Percentiles rank a stretch among this genome's conserved stretches.
These are phyloP conservation scores for Colletotrichum sp. DNA, from an alignment of 2,329 filamentous ascomycete species.

Conservation along the genomic window DNA sequence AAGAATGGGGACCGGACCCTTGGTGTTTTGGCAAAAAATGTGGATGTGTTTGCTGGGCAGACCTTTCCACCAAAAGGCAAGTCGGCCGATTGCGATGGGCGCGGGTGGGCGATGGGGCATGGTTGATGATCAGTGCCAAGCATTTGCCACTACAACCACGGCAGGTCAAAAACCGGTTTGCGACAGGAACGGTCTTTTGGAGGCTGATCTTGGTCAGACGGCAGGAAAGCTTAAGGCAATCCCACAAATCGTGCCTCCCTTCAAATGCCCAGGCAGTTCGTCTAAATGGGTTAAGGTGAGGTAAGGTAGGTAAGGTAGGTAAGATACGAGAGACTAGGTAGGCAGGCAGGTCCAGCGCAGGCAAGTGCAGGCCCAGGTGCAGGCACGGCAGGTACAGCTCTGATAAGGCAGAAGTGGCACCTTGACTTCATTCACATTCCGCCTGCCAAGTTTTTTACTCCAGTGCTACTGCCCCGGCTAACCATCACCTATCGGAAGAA, in stretches of 20 bases:
- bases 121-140: slow-evolving; percentile 20
- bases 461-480: background rate
- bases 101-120: background rate
- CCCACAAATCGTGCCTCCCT: background rate
- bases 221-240: slow-evolving; percentile 5
- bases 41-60: background rate
- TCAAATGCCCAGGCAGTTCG: background rate
- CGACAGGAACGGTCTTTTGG: slow-evolving; percentile 17
- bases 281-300: background rate
- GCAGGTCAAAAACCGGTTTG: slow-evolving; percentile 18
- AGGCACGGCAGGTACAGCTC: background rate
- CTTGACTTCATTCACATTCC: background rate
- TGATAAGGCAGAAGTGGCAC: background rate
- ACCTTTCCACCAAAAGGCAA: background rate
- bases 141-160: slow-evolving; percentile 12
- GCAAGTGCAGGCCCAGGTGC: background rate
- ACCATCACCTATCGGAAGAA: background rate
- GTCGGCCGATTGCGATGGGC: background rate
- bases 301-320: background rate
- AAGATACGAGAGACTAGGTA: background rate
- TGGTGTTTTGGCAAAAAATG: background rate
- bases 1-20: slow-evolving; percentile 2
- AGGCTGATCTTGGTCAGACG: slow-evolving; percentile 16
- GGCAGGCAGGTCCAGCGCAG: background rate
- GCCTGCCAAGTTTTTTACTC: background rate